These are phyloP conservation scores for Rhodotorula sp. DNA, from an alignment of 1,284 basidiomycete species.

Conservation along the genomic window DNA sequence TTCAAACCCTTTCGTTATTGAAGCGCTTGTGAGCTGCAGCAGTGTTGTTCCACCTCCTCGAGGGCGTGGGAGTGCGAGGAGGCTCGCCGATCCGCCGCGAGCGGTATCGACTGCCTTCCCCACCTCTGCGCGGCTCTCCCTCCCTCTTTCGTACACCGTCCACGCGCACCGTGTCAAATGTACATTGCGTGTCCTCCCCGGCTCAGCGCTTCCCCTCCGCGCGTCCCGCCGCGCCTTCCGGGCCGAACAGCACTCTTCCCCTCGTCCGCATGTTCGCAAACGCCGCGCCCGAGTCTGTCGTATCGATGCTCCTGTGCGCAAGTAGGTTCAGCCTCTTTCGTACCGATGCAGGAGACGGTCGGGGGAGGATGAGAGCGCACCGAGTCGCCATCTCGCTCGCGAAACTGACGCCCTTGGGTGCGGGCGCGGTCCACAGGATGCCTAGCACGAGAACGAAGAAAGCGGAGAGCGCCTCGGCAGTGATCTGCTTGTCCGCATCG, in stretches of 20 bases:
- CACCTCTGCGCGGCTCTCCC: too few relatives aligned
- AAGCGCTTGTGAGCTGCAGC: too few relatives aligned
- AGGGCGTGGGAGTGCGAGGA: too few relatives aligned
- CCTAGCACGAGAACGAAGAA: conserved; percentile 71
- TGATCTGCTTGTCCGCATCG: conserved; percentile 58
- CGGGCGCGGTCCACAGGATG: conserved; percentile 66
- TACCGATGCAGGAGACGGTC: neutral
- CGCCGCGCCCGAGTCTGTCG: conserved; percentile 1
- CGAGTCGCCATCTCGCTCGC: conserved; percentile 82
- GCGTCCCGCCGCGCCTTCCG: neutral
- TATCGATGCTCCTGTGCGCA: conserved; percentile 1
- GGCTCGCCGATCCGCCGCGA: too few relatives aligned
- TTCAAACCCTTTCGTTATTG: too few relatives aligned
- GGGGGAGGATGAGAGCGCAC: conserved; percentile 54
- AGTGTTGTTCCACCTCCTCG: too few relatives aligned
- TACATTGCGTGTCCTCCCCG: too few relatives aligned
- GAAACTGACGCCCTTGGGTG: conserved; percentile 78
- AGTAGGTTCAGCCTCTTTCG: neutral
- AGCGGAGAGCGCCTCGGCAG: conserved; percentile 66
- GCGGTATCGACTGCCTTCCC: too few relatives aligned
- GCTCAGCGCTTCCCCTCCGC: neutral
- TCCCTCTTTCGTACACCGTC: too few relatives aligned
- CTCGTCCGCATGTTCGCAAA: conserved; percentile 7
- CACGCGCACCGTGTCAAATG: too few relatives aligned
- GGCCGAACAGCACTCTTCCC: neutral